A percentile compares a stretch with the other conserved stretches of the same genome.
Conservation (phyloP, 345 rosid species). For the Gossypium raimondii region DNA sequence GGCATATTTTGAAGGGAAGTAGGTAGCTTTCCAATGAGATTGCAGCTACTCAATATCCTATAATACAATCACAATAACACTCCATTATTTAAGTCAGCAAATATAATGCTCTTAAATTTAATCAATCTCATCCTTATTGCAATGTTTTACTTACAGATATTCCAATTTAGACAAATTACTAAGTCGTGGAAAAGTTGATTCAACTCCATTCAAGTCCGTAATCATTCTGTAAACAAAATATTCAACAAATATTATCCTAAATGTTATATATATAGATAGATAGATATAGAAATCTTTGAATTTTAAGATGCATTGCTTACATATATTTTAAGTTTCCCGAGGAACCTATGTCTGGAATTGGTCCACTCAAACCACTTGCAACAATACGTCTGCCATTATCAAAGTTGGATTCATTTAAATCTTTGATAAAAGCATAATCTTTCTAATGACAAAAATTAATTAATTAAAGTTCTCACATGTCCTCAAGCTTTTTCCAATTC, state of each 20-base stretch:
- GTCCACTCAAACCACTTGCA: constrained; percentile 10
- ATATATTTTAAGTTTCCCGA: constrained; percentile 11
- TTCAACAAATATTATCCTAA: too few relatives aligned
- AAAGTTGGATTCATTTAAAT: too few relatives aligned
- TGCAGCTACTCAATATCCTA: constrained; percentile 62
- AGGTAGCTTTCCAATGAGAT: constrained; percentile 43
- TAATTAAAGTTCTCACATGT: constrained; percentile 37
- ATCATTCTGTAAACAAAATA: constrained; percentile 5
- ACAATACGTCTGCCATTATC: neutral
- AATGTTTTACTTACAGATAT: constrained; percentile 30
- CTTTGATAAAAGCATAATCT: neutral
- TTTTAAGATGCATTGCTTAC: constrained; percentile 26
- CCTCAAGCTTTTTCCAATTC: constrained; percentile 38
- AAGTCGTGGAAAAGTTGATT: constrained; percentile 33
- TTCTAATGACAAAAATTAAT: constrained; percentile 25
- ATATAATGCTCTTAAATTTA: too few relatives aligned
- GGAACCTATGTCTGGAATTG: neutral
- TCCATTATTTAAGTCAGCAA: neutral
- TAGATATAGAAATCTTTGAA: too few relatives aligned
- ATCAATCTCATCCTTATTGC: neutral
- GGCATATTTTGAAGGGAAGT: constrained; percentile 25
- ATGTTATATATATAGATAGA: too few relatives aligned
- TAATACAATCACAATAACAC: neutral
- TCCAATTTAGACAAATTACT: constrained; percentile 20
- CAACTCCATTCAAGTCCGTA: constrained; percentile 41